Percentiles rank a stretch among this genome's conserved stretches.
Evolutionary conservation across 768 basidiomycete genomes (phyloP).

Genomic region (Lactarius trivialis): DNA sequence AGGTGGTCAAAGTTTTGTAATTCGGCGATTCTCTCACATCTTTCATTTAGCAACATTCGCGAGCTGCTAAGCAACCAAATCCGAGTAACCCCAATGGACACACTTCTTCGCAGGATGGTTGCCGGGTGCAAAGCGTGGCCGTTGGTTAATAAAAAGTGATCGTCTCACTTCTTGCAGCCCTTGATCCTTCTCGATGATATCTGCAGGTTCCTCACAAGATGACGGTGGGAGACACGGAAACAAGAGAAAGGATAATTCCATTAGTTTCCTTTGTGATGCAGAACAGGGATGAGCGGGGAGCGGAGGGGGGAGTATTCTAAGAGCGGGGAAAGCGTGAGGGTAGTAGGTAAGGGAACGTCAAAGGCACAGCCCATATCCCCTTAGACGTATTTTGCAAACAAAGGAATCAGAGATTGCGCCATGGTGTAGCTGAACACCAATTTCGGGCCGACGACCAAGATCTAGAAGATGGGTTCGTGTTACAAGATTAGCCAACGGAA

Average conservation of each 20-base stretch:
- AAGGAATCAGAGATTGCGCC: conserved; percentile 91
- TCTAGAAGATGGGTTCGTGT: conserved; percentile 37
- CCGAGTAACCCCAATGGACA: neutral
- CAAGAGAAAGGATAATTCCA: neutral
- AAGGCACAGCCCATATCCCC: neutral
- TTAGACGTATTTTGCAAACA: conserved; percentile 48
- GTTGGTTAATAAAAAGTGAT: neutral
- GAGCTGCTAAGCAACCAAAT: neutral
- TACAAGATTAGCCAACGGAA: neutral
- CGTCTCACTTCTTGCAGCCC: neutral
- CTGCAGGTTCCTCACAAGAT: neutral
- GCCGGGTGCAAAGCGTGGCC: neutral
- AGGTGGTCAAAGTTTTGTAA: neutral
- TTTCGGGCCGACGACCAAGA: conserved; percentile 94
- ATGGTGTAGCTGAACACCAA: conserved; percentile 98
- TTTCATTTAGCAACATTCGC: neutral
- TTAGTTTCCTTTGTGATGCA: neutral
- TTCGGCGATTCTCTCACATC: neutral
- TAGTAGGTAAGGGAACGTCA: neutral
- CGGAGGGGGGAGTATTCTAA: neutral
- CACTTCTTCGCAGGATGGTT: neutral
- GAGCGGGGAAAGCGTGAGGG: neutral
- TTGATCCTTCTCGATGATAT: neutral
- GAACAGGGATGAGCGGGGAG: conserved; percentile 9
- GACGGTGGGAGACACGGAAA: neutral